These are phyloP conservation scores for Fusarium sp. DNA, from an alignment of 2,329 filamentous ascomycete genomes.

Conservation along the genomic window DNA sequence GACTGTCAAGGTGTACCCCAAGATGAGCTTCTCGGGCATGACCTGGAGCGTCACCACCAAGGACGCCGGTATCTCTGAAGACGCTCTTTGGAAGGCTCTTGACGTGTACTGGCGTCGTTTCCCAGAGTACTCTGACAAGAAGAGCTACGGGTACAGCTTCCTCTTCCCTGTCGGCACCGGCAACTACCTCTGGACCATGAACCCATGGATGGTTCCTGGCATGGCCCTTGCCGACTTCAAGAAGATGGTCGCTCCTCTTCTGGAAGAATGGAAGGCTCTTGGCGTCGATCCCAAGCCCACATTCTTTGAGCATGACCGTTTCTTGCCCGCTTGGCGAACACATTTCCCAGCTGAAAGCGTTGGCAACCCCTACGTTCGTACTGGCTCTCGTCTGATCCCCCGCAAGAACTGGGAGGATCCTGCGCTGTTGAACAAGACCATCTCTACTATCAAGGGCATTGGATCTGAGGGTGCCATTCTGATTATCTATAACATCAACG, in stretches of 20 bases:
- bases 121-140: conserved; percentile 39
- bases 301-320: conserved; percentile 40
- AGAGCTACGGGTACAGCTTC: conserved; percentile 41
- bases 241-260: conserved; percentile 40
- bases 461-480: conserved; percentile 16
- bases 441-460: conserved; percentile 19
- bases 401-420: conserved; percentile 35
- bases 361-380: conserved; percentile 38
- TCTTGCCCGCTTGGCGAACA: conserved; percentile 42
- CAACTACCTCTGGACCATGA: conserved; percentile 46
- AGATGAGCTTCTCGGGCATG: conserved; percentile 46
- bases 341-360: conserved; percentile 40
- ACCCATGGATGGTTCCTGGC: conserved; percentile 42
- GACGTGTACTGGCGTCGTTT: conserved; percentile 41
- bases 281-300: conserved; percentile 44
- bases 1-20: conserved; percentile 49
- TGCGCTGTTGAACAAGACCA: conserved; percentile 21
- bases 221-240: conserved; percentile 44
- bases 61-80: conserved; percentile 32
- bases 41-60: conserved; percentile 43
- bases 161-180: conserved; percentile 38
- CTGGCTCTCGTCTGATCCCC: conserved; percentile 43
- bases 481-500: conserved; percentile 34
- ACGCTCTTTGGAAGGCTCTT: conserved; percentile 45
- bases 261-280: conserved; percentile 43